A percentile compares a stretch with the other conserved stretches of the same genome.
phyloP scores from a whole-genome alignment of 352 stramenopile species.

The Phytophthora chlamydospora region DNA sequence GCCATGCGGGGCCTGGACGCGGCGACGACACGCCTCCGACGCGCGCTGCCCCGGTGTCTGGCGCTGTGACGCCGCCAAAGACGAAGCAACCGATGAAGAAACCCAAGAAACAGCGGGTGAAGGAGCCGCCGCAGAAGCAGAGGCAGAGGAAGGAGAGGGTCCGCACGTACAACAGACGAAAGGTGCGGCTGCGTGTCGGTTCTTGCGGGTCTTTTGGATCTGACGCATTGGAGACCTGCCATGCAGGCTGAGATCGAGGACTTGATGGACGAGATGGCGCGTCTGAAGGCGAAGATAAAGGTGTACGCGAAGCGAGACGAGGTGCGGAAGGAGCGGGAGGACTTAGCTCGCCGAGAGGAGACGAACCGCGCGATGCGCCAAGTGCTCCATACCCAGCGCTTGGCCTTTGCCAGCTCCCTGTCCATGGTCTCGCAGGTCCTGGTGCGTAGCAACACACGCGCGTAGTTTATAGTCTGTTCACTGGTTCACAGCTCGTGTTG shows the following conservation, averaged over 20 bases:
- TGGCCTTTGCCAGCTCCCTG: constrained; percentile 29
- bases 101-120: not conserved
- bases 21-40: constrained; percentile 6
- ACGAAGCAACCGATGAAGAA: constrained; percentile 5
- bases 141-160: constrained; percentile 17
- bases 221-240: not conserved
- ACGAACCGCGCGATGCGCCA: constrained; percentile 21
- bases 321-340: constrained; percentile 14
- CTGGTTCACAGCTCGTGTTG: not conserved
- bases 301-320: constrained; percentile 13
- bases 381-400: constrained; percentile 25
- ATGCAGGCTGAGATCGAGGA: constrained; percentile 27
- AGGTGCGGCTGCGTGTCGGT: constrained; percentile 13
- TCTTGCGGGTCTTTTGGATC: not conserved
- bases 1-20: not conserved
- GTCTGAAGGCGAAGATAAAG: constrained; percentile 20
- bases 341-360: constrained; percentile 19
- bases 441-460: constrained; percentile 11
- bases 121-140: not conserved
- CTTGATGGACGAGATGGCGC: constrained; percentile 23
- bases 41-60: not conserved
- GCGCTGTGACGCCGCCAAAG: constrained; percentile 3
- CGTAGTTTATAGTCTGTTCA: too few species aligned
- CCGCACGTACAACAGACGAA: constrained; percentile 32
- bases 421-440: constrained; percentile 28